Evolutionary conservation across 1,284 basidiomycete species (phyloP).

Genomic region (Boletellus deceptivus): DNA sequence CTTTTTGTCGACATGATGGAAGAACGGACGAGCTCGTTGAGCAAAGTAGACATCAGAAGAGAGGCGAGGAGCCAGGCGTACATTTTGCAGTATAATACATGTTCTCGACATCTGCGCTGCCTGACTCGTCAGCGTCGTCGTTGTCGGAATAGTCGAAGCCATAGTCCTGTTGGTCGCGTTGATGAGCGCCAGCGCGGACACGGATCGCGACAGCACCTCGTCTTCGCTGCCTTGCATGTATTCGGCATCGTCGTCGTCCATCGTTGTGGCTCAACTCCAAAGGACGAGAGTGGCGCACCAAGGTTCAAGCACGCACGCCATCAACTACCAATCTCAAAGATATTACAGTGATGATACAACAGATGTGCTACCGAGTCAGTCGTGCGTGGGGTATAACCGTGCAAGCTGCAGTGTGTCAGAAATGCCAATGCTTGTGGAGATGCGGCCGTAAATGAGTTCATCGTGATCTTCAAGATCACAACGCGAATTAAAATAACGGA

Average conservation of each 20-base stretch:
- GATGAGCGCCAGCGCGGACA: slow-evolving; percentile 9
- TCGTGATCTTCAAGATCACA: slow-evolving; percentile 1
- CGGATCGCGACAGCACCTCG: slow-evolving; percentile 47
- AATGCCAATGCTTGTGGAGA: slow-evolving; percentile 9
- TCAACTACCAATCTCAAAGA: not conserved
- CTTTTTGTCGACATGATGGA: slow-evolving; percentile 42
- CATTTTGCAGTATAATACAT: slow-evolving; percentile 98
- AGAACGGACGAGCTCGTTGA: not conserved
- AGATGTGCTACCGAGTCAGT: slow-evolving; percentile 15
- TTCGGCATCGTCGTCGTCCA: slow-evolving; percentile 89
- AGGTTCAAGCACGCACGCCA: too few species aligned
- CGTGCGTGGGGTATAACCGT: slow-evolving; percentile 22
- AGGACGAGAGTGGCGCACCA: slow-evolving; percentile 1
- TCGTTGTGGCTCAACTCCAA: slow-evolving; percentile 32
- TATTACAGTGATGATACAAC: slow-evolving; percentile 15
- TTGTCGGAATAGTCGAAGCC: slow-evolving; percentile 96
- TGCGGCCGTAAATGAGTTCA: slow-evolving; percentile 1
- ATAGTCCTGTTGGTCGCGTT: slow-evolving; percentile 86
- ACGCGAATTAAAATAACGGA: slow-evolving; percentile 5
- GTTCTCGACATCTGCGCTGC: slow-evolving; percentile 94
- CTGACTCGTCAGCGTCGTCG: slow-evolving; percentile 77
- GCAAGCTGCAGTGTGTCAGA: slow-evolving; percentile 13
- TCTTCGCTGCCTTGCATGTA: slow-evolving; percentile 86
- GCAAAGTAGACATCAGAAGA: not conserved
- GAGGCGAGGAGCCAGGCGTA: slow-evolving; percentile 37